A percentile compares a stretch with the other conserved stretches of the same genome.
phyloP scores from a whole-genome alignment of 257 asterid genomes.

The Capsicum rhomboideum region DNA sequence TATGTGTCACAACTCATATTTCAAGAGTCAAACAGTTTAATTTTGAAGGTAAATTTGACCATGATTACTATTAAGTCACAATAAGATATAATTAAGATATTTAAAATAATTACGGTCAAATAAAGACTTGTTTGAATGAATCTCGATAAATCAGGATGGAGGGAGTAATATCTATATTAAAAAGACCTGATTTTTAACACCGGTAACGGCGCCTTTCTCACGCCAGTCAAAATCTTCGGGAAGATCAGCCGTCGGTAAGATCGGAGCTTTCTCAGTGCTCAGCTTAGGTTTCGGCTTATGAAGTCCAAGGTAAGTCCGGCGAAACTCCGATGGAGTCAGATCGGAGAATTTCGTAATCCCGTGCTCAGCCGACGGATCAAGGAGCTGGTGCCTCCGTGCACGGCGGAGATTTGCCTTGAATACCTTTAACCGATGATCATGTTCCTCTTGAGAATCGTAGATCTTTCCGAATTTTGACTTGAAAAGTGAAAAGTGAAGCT shows the following conservation, averaged over 20 bases:
- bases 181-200: constrained; percentile 75
- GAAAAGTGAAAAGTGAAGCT: constrained; percentile 62
- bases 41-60: too few relatives aligned
- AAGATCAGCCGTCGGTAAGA: constrained; percentile 57
- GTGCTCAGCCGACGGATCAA: constrained; percentile 77
- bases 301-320: constrained; percentile 49
- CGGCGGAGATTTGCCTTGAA: constrained; percentile 77
- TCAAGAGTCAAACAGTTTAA: too few relatives aligned
- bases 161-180: background rate
- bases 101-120: too few relatives aligned
- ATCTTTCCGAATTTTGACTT: constrained; percentile 45
- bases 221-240: constrained; percentile 84
- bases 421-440: constrained; percentile 60
- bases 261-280: constrained; percentile 59
- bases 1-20: too few relatives aligned
- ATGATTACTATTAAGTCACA: too few relatives aligned
- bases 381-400: constrained; percentile 65
- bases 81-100: too few relatives aligned
- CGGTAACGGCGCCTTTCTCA: constrained; percentile 79
- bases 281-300: constrained; percentile 30
- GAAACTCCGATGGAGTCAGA: constrained; percentile 69
- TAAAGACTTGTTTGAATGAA: too few relatives aligned
- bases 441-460: constrained; percentile 68
- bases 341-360: constrained; percentile 85
- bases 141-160: too few relatives aligned